phyloP scores from a whole-genome alignment of 1,139 yeast species.

The Petasospora fabianii region DNA sequence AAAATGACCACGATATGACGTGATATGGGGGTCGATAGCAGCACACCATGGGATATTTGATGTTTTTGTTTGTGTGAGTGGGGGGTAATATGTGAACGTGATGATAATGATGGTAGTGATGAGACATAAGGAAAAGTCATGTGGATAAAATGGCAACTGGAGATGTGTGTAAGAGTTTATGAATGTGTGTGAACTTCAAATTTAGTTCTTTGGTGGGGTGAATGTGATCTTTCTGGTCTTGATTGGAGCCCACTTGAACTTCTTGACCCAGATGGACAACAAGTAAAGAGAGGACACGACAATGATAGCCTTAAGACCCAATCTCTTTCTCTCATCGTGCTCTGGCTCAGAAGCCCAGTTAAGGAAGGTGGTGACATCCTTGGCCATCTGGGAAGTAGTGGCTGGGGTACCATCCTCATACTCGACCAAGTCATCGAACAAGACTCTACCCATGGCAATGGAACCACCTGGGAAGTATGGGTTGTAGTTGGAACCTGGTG shows the following conservation, averaged over 20 bases:
- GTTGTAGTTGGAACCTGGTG: slow-evolving; percentile 95
- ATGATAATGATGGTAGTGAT: background rate
- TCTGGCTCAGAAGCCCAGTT: slow-evolving; percentile 99
- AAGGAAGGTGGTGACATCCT: slow-evolving; percentile 92
- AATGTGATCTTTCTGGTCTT: slow-evolving; percentile 93
- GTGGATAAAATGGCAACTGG: background rate
- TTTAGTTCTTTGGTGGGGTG: slow-evolving; percentile 79
- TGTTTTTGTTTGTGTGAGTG: background rate
- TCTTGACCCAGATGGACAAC: slow-evolving; percentile 87
- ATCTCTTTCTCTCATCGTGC: slow-evolving; percentile 96
- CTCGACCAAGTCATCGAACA: slow-evolving; percentile 95
- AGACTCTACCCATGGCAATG: slow-evolving; percentile 98
- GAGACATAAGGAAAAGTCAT: background rate
- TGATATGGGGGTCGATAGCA: no score
- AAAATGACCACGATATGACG: no score
- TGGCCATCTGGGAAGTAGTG: slow-evolving; percentile 98
- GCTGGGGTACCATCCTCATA: slow-evolving; percentile 99
- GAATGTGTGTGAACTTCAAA: background rate
- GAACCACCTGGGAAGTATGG: slow-evolving; percentile 99
- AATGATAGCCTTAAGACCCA: slow-evolving; percentile 91
- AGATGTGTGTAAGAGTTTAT: background rate
- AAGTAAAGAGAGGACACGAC: slow-evolving; percentile 78
- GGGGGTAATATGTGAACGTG: slow-evolving; percentile 3
- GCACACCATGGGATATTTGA: slow-evolving; percentile 6
- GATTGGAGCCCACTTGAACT: slow-evolving; percentile 96